Conservation (phyloP, 805 yeast species). For the Hanseniaspora mollemarum region DNA sequence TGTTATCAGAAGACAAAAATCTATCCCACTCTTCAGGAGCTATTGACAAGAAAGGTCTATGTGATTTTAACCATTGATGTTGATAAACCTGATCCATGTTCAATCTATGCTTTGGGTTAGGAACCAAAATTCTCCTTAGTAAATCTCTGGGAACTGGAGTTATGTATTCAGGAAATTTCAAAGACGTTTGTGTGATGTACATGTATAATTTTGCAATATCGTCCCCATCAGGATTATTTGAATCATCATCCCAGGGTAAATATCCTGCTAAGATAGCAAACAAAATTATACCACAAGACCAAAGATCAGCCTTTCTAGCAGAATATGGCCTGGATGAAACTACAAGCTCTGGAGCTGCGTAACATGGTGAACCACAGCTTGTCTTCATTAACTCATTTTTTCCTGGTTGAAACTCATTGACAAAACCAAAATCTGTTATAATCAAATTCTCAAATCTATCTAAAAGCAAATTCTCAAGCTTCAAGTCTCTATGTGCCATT, state of each 20-base stretch:
- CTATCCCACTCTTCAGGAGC: slow-evolving; percentile 86
- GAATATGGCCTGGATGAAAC: slow-evolving; percentile 77
- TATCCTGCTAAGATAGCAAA: slow-evolving; percentile 97
- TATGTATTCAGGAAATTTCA: slow-evolving; percentile 91
- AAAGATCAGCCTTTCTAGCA: slow-evolving; percentile 86
- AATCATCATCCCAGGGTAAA: slow-evolving; percentile 94
- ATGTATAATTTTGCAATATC: slow-evolving; percentile 83
- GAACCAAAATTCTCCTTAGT: slow-evolving; percentile 67
- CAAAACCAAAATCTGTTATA: slow-evolving; percentile 90
- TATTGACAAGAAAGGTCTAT: slow-evolving; percentile 68
- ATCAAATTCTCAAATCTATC: slow-evolving; percentile 80
- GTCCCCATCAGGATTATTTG: slow-evolving; percentile 90
- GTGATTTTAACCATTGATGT: slow-evolving; percentile 84
- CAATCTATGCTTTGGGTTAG: slow-evolving; percentile 73
- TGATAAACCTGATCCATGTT: slow-evolving; percentile 55
- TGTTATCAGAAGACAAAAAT: slow-evolving; percentile 25
- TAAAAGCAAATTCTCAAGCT: slow-evolving; percentile 73
- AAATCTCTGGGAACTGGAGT: slow-evolving; percentile 85
- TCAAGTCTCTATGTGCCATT: slow-evolving; percentile 77
- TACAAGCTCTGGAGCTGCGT: slow-evolving; percentile 96
- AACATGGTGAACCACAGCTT: slow-evolving; percentile 94
- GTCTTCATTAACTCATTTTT: slow-evolving; percentile 78
- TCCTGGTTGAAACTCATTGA: slow-evolving; percentile 51
- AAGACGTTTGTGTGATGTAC: slow-evolving; percentile 80
- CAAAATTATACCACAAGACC: slow-evolving; percentile 93